Conservation (phyloP, 306 rosid genomes). For the Calophaca sinica region DNA sequence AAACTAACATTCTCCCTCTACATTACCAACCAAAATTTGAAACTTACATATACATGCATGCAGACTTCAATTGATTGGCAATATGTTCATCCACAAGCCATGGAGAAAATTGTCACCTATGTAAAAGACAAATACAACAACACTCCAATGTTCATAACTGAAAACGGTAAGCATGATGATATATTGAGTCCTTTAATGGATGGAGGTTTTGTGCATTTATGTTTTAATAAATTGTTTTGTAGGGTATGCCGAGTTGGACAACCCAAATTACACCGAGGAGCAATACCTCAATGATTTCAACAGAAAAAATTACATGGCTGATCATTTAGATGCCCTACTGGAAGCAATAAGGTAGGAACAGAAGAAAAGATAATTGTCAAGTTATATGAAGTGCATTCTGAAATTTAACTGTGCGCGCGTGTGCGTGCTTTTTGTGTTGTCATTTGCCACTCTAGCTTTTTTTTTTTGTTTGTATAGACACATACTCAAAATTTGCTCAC, state of each 20-base stretch:
- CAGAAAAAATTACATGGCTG: constrained; percentile 37
- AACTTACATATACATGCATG: constrained; percentile 22
- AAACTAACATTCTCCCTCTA: background rate
- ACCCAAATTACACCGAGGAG: constrained; percentile 31
- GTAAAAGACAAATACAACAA: constrained; percentile 62
- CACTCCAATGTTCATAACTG: constrained; percentile 66
- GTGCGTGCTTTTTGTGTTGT: background rate
- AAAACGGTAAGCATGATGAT: constrained; percentile 56
- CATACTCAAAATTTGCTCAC: background rate
- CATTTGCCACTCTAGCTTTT: background rate
- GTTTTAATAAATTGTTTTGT: background rate
- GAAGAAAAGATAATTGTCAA: background rate
- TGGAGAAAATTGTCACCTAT: constrained; percentile 60
- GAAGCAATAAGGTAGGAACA: constrained; percentile 45
- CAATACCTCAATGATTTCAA: constrained; percentile 35
- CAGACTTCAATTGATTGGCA: constrained; percentile 56
- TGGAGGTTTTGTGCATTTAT: constrained; percentile 5
- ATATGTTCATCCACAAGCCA: constrained; percentile 62
- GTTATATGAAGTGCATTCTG: constrained; percentile 4
- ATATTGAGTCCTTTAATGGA: background rate
- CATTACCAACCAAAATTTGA: constrained; percentile 3
- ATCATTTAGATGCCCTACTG: constrained; percentile 37
- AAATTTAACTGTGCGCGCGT: background rate
- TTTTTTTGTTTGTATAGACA: too few species aligned
- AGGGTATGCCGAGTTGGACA: constrained; percentile 30